Evolutionary conservation across 2,329 filamentous ascomycete genomes (phyloP).

Genomic region (Venturiaceae sp.): DNA sequence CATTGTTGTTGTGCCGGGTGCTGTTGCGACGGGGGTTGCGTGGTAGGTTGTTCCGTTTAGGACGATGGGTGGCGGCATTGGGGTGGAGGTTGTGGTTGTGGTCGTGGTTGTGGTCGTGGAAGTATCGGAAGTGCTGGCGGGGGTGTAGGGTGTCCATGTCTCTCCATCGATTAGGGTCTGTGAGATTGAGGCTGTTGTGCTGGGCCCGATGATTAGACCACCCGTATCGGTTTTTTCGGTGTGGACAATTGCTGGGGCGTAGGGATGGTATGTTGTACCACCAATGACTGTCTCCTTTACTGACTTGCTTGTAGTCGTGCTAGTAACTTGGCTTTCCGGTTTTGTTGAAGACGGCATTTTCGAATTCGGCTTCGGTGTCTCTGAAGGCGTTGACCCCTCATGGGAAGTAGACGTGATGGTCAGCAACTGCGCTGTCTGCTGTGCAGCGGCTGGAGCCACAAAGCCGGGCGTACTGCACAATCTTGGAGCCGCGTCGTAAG

Average conservation of each 20-base stretch:
- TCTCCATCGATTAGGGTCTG: too few species aligned
- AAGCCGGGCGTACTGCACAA: background rate
- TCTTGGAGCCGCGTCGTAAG: slow-evolving; percentile 3
- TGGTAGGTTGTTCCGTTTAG: background rate
- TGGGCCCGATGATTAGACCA: too few species aligned
- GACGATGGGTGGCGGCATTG: background rate
- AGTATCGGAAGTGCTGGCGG: background rate
- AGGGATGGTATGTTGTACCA: background rate
- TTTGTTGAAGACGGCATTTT: background rate
- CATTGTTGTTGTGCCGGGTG: background rate
- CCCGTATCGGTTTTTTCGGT: too few species aligned
- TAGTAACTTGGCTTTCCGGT: background rate
- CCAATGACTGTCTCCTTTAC: background rate
- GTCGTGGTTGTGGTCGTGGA: background rate
- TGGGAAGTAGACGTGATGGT: background rate
- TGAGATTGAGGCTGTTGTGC: too few species aligned
- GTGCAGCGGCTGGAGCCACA: background rate
- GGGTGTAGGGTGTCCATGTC: too few species aligned
- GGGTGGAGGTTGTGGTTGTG: background rate
- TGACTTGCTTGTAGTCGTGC: background rate
- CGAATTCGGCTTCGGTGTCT: background rate
- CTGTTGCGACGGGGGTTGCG: background rate
- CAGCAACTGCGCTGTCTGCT: background rate
- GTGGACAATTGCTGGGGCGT: background rate
- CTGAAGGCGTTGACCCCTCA: background rate